Evolutionary conservation across 345 rosid species (phyloP).

Genomic region (Eucalyptus coolabah): DNA sequence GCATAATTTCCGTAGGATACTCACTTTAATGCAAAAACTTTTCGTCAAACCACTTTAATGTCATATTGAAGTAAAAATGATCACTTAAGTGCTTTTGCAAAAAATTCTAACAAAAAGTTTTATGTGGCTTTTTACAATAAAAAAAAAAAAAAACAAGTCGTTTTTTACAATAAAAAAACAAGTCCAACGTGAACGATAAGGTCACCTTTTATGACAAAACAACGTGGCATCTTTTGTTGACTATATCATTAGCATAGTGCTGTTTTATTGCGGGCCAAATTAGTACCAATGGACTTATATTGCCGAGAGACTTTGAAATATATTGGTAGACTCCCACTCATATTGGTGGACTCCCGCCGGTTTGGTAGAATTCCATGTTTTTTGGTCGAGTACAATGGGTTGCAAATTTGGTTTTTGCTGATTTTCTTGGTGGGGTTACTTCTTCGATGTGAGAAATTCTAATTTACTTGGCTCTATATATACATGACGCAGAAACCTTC

Average conservation of each 20-base stretch:
- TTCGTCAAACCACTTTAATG: too few relatives aligned
- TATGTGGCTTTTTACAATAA: too few relatives aligned
- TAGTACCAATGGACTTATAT: not conserved
- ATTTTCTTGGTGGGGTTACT: not conserved
- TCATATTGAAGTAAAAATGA: too few relatives aligned
- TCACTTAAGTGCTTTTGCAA: accelerated
- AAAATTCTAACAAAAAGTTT: too few relatives aligned
- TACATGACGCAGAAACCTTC: too few relatives aligned
- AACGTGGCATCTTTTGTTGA: not conserved
- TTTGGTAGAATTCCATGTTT: not conserved
- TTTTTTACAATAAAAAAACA: too few relatives aligned
- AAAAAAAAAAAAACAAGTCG: too few relatives aligned
- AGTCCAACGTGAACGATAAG: not conserved
- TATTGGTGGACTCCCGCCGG: not conserved
- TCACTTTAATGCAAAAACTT: too few relatives aligned
- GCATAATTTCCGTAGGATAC: accelerated
- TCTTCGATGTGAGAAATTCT: not conserved
- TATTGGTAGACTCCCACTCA: not conserved
- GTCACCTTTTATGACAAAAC: not conserved
- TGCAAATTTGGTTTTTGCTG: too few relatives aligned
- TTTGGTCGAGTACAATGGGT: not conserved
- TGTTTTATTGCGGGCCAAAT: not conserved
- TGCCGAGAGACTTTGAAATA: not conserved
- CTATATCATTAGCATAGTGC: not conserved
- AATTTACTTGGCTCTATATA: too few relatives aligned